Percentiles rank a stretch among this genome's conserved stretches.
phyloP scores from a whole-genome alignment of 768 basidiomycete genomes.

The Mycena sanguinolenta region DNA sequence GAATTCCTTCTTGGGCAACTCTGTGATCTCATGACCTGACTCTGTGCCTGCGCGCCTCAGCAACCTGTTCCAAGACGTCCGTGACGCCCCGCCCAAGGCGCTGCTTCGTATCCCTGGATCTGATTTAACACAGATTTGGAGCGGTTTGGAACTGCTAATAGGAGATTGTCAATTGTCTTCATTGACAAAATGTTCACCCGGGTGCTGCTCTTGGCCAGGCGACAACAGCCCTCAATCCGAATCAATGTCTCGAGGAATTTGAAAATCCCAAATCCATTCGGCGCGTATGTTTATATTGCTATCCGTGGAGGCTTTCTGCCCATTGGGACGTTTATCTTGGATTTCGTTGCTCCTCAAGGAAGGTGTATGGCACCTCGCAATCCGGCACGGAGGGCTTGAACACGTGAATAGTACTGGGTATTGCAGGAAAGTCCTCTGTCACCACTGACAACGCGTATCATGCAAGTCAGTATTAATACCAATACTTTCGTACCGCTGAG shows the following conservation, averaged over 20 bases:
- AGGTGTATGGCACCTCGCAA: background rate
- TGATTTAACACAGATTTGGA: background rate
- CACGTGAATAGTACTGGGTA: background rate
- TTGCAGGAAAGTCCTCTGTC: no score
- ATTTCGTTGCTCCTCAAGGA: background rate
- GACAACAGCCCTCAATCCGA: constrained; percentile 3
- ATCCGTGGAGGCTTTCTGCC: constrained; percentile 14
- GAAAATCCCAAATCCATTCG: constrained; percentile 6
- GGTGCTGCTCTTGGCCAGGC: constrained; percentile 8
- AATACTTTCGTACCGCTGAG: background rate
- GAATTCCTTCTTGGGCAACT: constrained; percentile 16
- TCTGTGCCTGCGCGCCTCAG: background rate
- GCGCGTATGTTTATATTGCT: constrained; percentile 6
- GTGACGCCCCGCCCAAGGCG: background rate
- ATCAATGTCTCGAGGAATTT: constrained; percentile 3
- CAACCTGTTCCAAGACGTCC: background rate
- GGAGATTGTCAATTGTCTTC: no score
- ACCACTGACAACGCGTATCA: background rate
- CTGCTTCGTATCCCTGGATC: background rate
- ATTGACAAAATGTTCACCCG: no score
- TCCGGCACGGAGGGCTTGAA: background rate
- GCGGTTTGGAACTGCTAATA: background rate
- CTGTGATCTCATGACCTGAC: constrained; percentile 7
- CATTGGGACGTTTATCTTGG: background rate
- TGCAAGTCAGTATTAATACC: background rate